Conservation (phyloP, 129 eudicot genomes). For the Pseudognaphalium luteoalbum region DNA sequence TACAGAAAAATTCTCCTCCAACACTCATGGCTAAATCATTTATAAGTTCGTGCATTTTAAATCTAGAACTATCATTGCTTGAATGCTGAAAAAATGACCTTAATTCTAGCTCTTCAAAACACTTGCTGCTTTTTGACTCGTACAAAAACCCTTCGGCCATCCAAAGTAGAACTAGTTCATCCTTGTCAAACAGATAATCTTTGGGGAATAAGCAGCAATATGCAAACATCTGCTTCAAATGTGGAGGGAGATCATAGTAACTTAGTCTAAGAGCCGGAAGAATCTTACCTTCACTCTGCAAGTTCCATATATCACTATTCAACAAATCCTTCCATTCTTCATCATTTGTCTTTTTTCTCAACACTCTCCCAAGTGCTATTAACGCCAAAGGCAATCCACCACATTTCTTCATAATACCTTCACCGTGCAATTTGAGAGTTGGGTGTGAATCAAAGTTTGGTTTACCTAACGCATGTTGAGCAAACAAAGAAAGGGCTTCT, state of each 20-base stretch:
- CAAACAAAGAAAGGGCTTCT: slow-evolving; percentile 31
- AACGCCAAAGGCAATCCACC: slow-evolving; percentile 39
- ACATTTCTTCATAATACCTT: slow-evolving; percentile 30
- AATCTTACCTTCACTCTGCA: slow-evolving; percentile 5
- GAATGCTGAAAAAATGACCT: slow-evolving; percentile 32
- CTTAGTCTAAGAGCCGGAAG: slow-evolving; percentile 40
- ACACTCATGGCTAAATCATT: slow-evolving; percentile 35
- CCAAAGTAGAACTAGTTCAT: slow-evolving; percentile 30
- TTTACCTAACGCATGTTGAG: slow-evolving; percentile 32
- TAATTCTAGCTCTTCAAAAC: slow-evolving; percentile 7
- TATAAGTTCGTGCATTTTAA: slow-evolving; percentile 37
- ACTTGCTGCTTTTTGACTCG: not conserved
- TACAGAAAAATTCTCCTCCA: slow-evolving; percentile 29
- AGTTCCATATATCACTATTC: slow-evolving; percentile 34
- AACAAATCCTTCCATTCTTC: slow-evolving; percentile 31
- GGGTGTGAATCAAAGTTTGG: slow-evolving; percentile 20
- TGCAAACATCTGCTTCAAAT: slow-evolving; percentile 38
- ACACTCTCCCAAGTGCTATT: slow-evolving; percentile 33
- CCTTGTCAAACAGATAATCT: slow-evolving; percentile 34
- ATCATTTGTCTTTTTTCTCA: slow-evolving; percentile 10
- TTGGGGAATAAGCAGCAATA: slow-evolving; percentile 41
- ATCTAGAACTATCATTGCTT: not conserved
- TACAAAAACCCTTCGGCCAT: slow-evolving; percentile 39
- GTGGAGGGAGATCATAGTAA: slow-evolving; percentile 41
- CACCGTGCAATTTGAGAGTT: slow-evolving; percentile 33